Evolutionary conservation across 1,284 basidiomycete genomes (phyloP).

Genomic region (Bondarzewia mesenterica): DNA sequence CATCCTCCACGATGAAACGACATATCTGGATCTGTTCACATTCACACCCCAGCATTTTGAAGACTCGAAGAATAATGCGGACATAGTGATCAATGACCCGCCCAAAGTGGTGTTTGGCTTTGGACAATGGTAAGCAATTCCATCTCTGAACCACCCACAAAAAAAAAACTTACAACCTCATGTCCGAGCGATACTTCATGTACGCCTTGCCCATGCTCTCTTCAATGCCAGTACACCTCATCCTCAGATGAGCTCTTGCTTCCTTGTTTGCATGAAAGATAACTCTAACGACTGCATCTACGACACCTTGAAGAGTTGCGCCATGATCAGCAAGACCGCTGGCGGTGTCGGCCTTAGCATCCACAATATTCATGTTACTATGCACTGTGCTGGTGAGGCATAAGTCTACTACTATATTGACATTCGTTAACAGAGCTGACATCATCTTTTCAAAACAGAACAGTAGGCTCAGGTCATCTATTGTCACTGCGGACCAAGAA

Average conservation of each 20-base stretch:
- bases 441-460: too few relatives aligned
- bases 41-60: slow-evolving; percentile 3
- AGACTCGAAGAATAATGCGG: background rate
- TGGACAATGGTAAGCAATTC: slow-evolving; percentile 1
- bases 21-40: background rate
- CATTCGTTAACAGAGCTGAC: too few relatives aligned
- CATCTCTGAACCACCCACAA: background rate
- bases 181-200: slow-evolving; percentile 97
- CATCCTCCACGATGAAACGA: slow-evolving; percentile 1
- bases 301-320: slow-evolving; percentile 96
- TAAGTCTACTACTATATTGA: too few relatives aligned
- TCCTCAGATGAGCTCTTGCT: slow-evolving; percentile 95
- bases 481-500: too few relatives aligned
- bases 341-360: slow-evolving; percentile 97
- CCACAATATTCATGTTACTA: slow-evolving; percentile 96
- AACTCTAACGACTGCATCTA: slow-evolving; percentile 99
- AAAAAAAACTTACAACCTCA: slow-evolving; percentile 87
- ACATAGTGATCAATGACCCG: background rate
- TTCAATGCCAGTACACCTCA: slow-evolving; percentile 98
- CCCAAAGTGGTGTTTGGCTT: slow-evolving; percentile 1
- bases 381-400: too few relatives aligned
- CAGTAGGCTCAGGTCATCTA: too few relatives aligned
- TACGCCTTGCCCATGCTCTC: slow-evolving; percentile 96
- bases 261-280: slow-evolving; percentile 97
- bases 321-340: slow-evolving; percentile 99